Base-by-base conservation (phyloP, 768 basidiomycete species). In the Amanita thiersii region DNA sequence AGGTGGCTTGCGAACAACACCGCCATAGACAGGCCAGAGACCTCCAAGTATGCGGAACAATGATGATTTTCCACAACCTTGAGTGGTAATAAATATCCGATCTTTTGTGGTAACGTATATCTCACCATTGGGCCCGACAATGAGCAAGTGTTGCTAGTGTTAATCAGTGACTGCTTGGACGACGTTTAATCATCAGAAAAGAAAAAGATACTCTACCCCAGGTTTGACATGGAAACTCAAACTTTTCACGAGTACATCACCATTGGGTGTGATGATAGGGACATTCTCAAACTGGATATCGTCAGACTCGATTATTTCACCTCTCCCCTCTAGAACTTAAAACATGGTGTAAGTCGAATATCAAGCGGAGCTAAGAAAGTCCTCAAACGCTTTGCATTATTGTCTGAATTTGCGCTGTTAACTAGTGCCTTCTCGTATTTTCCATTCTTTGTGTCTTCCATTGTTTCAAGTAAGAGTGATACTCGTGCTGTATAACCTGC, bases 41-140 rank as follows among this genome's bases (percentile, higher is more conserved):
- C 91, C 93, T 17, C 92, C 93, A 1, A 97, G 65, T 35, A 97
- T 93, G n/a, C 94, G 79, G 72, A 98, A 97, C 23, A 98, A 67
- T 4, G 86, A 89, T 0, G 86, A 88, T 57, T 92, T 94, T 14
- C 88, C 88, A 49, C 87, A 87, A 20, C 86, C 83, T 43, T 43
- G 43, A 39, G 20, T 12, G 23, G 19, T 23, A 14, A 25, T 21
- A 31, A 32, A 10, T 24, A 35, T n/a, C n/a, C n/a, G 17, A 34
- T 34, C 12, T 46, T 21, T 25, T 17, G 7, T 17, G n/a, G 28
- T n/a, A 8, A 38, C 26, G n/a, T 9, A 41, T 4, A 31, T 44
- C 55, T 46, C 41, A 79, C 92, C 94, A 51, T 98, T 98, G 0
- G 92, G 93, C 0, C 93, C 94, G 35, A 97, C 86, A 37, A 96